phyloP scores from a whole-genome alignment of 148 eudicot genomes.

The Rhododendron vialii region DNA sequence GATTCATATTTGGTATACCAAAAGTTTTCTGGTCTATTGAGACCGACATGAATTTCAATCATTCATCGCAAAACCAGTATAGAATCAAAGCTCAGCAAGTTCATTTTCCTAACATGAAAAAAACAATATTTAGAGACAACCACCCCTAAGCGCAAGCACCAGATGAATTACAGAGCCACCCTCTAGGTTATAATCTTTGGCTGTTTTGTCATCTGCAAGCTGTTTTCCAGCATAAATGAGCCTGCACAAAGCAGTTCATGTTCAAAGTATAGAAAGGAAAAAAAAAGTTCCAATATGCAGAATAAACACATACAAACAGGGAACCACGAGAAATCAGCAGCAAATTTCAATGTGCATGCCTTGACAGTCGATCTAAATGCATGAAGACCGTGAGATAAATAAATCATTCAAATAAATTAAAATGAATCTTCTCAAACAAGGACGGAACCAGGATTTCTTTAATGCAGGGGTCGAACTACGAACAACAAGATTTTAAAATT shows the following conservation, averaged over 20 bases:
- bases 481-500: no score
- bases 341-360: neutral
- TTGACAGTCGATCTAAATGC: neutral
- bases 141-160: slow-evolving; percentile 68
- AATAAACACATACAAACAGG: neutral
- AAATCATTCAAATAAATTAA: neutral
- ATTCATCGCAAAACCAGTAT: neutral
- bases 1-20: neutral
- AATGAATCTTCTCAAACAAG: neutral
- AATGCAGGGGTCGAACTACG: no score
- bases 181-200: slow-evolving; percentile 60
- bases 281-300: neutral
- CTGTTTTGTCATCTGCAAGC: slow-evolving; percentile 66
- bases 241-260: slow-evolving; percentile 21
- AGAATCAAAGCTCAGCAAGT: neutral
- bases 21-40: neutral
- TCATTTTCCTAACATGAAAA: neutral
- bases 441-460: no score
- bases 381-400: neutral
- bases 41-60: neutral
- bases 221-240: slow-evolving; percentile 68
- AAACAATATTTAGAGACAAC: slow-evolving; percentile 8
- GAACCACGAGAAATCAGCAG: neutral
- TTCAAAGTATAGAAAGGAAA: neutral
- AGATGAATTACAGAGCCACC: slow-evolving; percentile 66